Evolutionary conservation across 2,329 filamentous ascomycete species (phyloP).

Genomic region (Cladosporium colombiae): DNA sequence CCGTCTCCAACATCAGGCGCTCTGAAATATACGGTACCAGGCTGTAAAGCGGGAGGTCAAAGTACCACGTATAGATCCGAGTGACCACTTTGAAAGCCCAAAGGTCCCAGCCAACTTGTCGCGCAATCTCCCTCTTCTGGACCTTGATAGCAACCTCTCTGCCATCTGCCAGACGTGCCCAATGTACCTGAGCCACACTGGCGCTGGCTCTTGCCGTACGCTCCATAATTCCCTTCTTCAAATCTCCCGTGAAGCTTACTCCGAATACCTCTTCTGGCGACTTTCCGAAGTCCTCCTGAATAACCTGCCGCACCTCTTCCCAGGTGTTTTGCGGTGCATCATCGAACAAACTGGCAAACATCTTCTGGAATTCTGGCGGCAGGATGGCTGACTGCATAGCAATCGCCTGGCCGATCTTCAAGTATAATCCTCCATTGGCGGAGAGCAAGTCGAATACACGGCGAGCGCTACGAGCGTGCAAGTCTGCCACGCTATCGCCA

Average conservation of each 20-base stretch:
- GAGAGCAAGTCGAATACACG: constrained; percentile 78
- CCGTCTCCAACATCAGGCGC: constrained; percentile 87
- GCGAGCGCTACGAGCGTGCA: constrained; percentile 83
- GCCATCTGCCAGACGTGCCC: constrained; percentile 82
- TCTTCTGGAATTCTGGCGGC: constrained; percentile 90
- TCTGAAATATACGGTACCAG: constrained; percentile 92
- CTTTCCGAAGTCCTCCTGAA: constrained; percentile 82
- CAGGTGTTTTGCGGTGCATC: constrained; percentile 93
- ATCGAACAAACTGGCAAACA: constrained; percentile 97
- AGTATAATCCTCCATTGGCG: constrained; percentile 86
- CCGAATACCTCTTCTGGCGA: constrained; percentile 89
- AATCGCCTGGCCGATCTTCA: constrained; percentile 98
- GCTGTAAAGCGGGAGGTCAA: constrained; percentile 89
- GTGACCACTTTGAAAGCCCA: constrained; percentile 94
- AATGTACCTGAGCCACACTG: constrained; percentile 95
- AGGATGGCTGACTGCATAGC: constrained; percentile 96
- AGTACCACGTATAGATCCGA: constrained; percentile 79
- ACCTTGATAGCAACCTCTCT: constrained; percentile 94
- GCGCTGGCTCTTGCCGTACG: constrained; percentile 75
- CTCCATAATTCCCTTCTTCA: constrained; percentile 67
- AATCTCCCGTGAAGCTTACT: constrained; percentile 64
- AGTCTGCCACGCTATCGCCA: constrained; percentile 70
- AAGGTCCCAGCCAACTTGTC: constrained; percentile 90
- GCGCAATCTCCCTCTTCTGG: constrained; percentile 90
- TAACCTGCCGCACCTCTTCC: constrained; percentile 80